Evolutionary conservation across 2,329 filamentous ascomycete species (phyloP).

Genomic region (Aureobasidium melanogenum): DNA sequence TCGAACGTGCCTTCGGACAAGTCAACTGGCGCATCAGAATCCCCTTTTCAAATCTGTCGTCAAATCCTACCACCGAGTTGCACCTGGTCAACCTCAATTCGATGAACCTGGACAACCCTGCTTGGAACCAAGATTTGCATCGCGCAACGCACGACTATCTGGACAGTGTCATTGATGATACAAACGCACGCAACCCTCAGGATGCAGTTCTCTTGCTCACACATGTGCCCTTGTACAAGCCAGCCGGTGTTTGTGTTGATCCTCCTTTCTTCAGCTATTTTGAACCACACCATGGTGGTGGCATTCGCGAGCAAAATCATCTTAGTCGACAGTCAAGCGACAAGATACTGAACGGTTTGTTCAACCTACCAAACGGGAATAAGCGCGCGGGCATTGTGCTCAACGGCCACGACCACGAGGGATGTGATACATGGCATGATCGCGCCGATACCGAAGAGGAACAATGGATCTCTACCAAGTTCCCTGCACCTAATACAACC

Average conservation of each 20-base stretch:
- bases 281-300: slow-evolving; percentile 50
- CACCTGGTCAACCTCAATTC: slow-evolving; percentile 82
- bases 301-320: slow-evolving; percentile 85
- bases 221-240: slow-evolving; percentile 84
- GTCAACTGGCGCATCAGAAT: slow-evolving; percentile 57
- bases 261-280: slow-evolving; percentile 76
- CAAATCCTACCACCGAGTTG: slow-evolving; percentile 52
- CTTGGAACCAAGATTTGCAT: slow-evolving; percentile 57
- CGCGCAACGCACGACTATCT: slow-evolving; percentile 56
- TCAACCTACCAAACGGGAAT: slow-evolving; percentile 33
- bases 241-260: slow-evolving; percentile 73
- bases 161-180: not conserved
- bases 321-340: slow-evolving; percentile 61
- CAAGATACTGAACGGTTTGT: slow-evolving; percentile 72
- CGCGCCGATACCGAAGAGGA: not conserved
- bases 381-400: slow-evolving; percentile 63
- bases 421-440: slow-evolving; percentile 81
- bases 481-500: not conserved
- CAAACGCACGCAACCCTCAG: slow-evolving; percentile 16
- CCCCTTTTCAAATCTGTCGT: slow-evolving; percentile 27
- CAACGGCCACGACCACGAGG: slow-evolving; percentile 91
- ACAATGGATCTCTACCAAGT: slow-evolving; percentile 29
- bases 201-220: slow-evolving; percentile 80
- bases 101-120: slow-evolving; percentile 87
- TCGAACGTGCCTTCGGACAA: slow-evolving; percentile 76